Conservation (phyloP, 768 basidiomycete species). For the Boletus rufocinnamomeus region DNA sequence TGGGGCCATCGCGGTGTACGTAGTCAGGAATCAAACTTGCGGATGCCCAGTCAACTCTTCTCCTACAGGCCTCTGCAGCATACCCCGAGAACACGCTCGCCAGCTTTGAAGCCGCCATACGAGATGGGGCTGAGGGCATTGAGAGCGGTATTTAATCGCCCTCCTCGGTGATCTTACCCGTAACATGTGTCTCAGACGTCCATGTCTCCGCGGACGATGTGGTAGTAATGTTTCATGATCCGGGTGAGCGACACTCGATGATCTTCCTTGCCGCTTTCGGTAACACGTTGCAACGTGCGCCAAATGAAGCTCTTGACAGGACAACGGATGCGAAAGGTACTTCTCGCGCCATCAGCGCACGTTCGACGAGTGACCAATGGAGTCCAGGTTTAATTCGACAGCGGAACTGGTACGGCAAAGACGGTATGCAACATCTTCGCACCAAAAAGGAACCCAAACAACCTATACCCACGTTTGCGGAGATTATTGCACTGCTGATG, state of each 20-base stretch:
- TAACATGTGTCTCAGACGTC: constrained; percentile 79
- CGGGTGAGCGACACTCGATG: constrained; percentile 48
- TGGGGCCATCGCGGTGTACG: constrained; percentile 75
- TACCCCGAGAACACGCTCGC: constrained; percentile 95
- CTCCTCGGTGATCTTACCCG: constrained; percentile 40
- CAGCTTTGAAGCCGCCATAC: constrained; percentile 92
- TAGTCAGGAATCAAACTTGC: constrained; percentile 35
- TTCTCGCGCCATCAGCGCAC: constrained; percentile 15
- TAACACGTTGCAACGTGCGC: constrained; percentile 28
- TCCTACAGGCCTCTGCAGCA: constrained; percentile 73
- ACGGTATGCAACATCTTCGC: constrained; percentile 76
- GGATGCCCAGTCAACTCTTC: constrained; percentile 13
- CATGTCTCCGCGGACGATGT: constrained; percentile 88
- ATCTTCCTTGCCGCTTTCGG: constrained; percentile 26
- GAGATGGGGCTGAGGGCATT: constrained; percentile 94
- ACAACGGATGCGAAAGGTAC: constrained; percentile 80
- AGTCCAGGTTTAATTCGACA: constrained; percentile 64
- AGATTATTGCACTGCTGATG: constrained; percentile 83
- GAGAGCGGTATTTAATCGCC: constrained; percentile 84
- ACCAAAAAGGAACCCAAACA: constrained; percentile 83
- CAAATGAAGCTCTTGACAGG: constrained; percentile 58
- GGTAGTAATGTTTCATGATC: constrained; percentile 96
- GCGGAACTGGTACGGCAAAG: constrained; percentile 66
- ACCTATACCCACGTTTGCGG: constrained; percentile 85
- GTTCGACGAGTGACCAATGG: constrained; percentile 29